These are phyloP conservation scores for Phylloboletellus chloephorus DNA, from an alignment of 1,284 basidiomycete species.

Conservation along the genomic window DNA sequence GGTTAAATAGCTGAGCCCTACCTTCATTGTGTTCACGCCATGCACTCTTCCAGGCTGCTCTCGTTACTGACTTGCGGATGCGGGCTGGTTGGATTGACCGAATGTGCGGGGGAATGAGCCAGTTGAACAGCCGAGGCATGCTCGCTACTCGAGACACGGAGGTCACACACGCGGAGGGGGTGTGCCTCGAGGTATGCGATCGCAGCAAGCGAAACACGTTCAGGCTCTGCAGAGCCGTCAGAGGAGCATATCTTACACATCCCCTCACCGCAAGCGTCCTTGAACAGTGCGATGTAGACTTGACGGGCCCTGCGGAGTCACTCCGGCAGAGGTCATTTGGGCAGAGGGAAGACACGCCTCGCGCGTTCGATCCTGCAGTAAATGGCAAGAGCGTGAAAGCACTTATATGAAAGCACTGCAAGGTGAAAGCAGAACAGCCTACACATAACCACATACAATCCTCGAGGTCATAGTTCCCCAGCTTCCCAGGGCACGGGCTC, in stretches of 20 bases:
- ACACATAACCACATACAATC: constrained; percentile 22
- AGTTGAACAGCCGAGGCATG: constrained; percentile 25
- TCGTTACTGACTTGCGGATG: constrained; percentile 30
- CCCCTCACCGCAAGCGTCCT: constrained; percentile 13
- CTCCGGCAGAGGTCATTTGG: neutral
- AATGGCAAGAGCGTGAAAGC: constrained; percentile 21
- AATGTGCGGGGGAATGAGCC: constrained; percentile 22
- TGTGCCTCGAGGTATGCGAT: constrained; percentile 20
- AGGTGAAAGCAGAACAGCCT: constrained; percentile 20
- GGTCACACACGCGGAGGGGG: constrained; percentile 25
- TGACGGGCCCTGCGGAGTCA: constrained; percentile 3
- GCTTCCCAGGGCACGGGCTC: constrained; percentile 75
- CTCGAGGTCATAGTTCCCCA: constrained; percentile 53
- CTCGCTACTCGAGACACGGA: constrained; percentile 20
- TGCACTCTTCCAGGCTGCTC: constrained; percentile 20
- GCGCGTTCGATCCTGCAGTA: constrained; percentile 20
- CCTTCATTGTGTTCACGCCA: constrained; percentile 31
- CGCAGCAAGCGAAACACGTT: constrained; percentile 11
- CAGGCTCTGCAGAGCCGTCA: constrained; percentile 9
- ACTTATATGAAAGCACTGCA: constrained; percentile 34
- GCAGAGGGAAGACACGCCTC: constrained; percentile 33
- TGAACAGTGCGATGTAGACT: constrained; percentile 11
- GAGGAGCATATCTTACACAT: constrained; percentile 12
- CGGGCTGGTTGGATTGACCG: constrained; percentile 28
- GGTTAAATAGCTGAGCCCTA: constrained; percentile 22